Conservation (phyloP, 1,139 yeast species). For the Nematodospora anomalae region DNA sequence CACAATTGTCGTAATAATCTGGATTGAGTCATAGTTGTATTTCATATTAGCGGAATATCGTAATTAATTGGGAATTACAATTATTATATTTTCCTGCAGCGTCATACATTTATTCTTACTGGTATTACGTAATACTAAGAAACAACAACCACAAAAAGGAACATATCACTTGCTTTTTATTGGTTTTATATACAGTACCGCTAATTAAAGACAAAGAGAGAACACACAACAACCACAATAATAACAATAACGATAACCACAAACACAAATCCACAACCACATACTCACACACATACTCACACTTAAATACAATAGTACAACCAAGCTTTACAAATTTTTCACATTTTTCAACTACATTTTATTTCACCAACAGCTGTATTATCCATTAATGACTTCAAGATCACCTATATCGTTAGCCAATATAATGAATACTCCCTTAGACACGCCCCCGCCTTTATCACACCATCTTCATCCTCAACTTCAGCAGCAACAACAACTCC, state of each 20-base stretch:
- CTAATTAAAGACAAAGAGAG: background rate
- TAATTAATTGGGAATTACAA: no score
- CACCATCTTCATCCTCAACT: background rate
- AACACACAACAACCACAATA: background rate
- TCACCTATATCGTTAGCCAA: conserved; percentile 7
- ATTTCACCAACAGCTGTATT: background rate
- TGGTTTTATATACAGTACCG: no score
- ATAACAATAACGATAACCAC: background rate
- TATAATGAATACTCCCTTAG: conserved; percentile 4
- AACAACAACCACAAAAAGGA: background rate
- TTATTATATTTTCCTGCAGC: no score
- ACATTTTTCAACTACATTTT: conserved; percentile 1
- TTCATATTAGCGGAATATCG: no score
- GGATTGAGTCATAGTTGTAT: no score
- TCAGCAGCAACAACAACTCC: background rate
- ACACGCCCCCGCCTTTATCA: conserved; percentile 1
- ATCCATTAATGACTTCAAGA: conserved; percentile 4
- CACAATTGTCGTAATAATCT: no score
- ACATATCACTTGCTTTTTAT: no score
- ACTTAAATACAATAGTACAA: background rate
- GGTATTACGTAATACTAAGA: background rate
- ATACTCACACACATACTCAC: no score
- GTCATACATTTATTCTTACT: no score
- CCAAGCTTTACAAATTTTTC: background rate
- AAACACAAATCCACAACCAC: no score